Conservation (phyloP, 352 stramenopile species). For the Globisporangium middletonii region DNA sequence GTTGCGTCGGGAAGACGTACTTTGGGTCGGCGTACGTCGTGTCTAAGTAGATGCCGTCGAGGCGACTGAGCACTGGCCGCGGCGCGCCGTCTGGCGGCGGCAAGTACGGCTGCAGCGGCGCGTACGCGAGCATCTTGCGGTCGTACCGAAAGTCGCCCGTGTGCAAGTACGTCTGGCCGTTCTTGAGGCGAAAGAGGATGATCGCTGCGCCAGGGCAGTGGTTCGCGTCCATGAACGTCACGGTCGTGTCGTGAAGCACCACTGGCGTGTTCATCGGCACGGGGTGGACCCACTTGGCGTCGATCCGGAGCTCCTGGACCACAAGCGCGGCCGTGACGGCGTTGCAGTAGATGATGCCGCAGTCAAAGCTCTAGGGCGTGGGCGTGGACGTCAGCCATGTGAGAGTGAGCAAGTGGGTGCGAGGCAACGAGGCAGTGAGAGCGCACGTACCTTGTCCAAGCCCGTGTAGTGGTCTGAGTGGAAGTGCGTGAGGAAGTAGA, state of each 20-base stretch:
- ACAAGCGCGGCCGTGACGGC: slow-evolving; percentile 90
- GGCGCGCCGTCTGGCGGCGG: slow-evolving; percentile 8
- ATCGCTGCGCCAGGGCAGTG: slow-evolving; percentile 95
- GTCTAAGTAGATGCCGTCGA: slow-evolving; percentile 92
- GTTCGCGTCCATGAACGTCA: slow-evolving; percentile 96
- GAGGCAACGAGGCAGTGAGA: slow-evolving; percentile 1
- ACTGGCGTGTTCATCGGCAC: slow-evolving; percentile 88
- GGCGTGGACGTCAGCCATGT: neutral
- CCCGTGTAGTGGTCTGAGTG: slow-evolving; percentile 96
- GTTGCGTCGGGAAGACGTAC: slow-evolving; percentile 92
- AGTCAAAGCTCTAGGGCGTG: slow-evolving; percentile 65
- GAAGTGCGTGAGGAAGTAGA: slow-evolving; percentile 98
- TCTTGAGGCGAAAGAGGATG: slow-evolving; percentile 90
- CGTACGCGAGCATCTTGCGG: slow-evolving; percentile 62
- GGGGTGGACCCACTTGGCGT: slow-evolving; percentile 88
- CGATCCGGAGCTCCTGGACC: slow-evolving; percentile 88
- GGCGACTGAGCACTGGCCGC: slow-evolving; percentile 14
- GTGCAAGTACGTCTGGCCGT: slow-evolving; percentile 87
- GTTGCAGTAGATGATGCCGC: slow-evolving; percentile 95
- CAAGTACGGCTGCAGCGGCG: slow-evolving; percentile 42
- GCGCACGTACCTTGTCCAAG: slow-evolving; percentile 56
- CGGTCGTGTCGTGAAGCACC: slow-evolving; percentile 80
- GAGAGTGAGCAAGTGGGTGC: neutral
- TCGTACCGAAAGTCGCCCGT: slow-evolving; percentile 87
- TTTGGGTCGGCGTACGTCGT: slow-evolving; percentile 96